These are phyloP conservation scores for Vitis hybrid DNA, from an alignment of 177 flowering plant genomes.

Conservation along the genomic window DNA sequence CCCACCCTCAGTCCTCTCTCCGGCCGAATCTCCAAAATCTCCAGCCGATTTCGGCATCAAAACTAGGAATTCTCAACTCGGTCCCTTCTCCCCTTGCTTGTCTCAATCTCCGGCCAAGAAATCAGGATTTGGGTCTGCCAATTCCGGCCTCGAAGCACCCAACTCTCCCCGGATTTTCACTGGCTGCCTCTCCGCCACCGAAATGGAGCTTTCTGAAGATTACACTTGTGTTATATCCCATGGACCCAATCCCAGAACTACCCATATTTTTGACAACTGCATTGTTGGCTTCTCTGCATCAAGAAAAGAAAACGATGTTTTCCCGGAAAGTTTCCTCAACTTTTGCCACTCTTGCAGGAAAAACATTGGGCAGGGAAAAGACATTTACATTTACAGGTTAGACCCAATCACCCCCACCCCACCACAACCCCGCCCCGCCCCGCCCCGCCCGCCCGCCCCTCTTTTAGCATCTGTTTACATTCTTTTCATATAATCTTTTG, in stretches of 20 bases:
- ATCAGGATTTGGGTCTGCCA: constrained; percentile 37
- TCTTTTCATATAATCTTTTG: no score
- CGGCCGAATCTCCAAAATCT: constrained; percentile 38
- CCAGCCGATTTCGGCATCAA: constrained; percentile 59
- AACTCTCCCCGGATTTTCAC: constrained; percentile 34
- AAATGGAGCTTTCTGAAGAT: constrained; percentile 83
- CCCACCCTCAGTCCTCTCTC: constrained; percentile 24
- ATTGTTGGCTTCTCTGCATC: constrained; percentile 34
- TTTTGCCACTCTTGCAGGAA: constrained; percentile 69
- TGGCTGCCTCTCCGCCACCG: constrained; percentile 52
- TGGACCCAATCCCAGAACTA: constrained; percentile 71
- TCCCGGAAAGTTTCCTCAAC: constrained; percentile 49
- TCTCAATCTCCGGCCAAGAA: constrained; percentile 29
- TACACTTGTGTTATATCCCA: constrained; percentile 73
- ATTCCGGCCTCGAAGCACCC: constrained; percentile 28
- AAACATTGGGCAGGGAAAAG: constrained; percentile 65
- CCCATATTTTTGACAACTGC: constrained; percentile 75
- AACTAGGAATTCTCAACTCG: constrained; percentile 35
- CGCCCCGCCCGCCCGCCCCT: neutral
- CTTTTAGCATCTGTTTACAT: neutral
- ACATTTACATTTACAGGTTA: constrained; percentile 88
- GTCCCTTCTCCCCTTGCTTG: constrained; percentile 27
- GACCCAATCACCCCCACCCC: constrained; percentile 1
- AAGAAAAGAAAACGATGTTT: constrained; percentile 18
- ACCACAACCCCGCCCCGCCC: no score